Conservation (phyloP, 768 basidiomycete genomes). For the Mycena leptocephala region DNA sequence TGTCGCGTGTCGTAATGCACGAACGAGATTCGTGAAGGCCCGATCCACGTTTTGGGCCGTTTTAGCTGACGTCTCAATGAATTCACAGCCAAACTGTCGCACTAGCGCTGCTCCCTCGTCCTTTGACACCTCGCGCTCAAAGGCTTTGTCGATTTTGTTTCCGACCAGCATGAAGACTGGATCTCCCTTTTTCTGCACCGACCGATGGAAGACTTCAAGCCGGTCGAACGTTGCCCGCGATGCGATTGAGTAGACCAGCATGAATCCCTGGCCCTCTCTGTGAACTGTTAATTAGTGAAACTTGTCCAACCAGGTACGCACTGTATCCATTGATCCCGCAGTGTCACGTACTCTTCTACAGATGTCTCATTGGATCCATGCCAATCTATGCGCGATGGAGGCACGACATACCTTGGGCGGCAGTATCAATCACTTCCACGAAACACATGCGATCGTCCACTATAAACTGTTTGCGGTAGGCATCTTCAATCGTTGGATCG, state of each 20-base stretch:
- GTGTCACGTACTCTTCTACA: slow-evolving; percentile 95
- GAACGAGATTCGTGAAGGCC: slow-evolving; percentile 91
- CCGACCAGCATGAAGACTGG: slow-evolving; percentile 96
- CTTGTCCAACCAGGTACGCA: slow-evolving; percentile 58
- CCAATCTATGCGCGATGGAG: slow-evolving; percentile 12
- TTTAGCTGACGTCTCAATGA: slow-evolving; percentile 98
- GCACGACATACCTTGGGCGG: slow-evolving; percentile 87
- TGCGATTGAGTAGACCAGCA: slow-evolving; percentile 96
- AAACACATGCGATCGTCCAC: slow-evolving; percentile 97
- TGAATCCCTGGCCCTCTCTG: slow-evolving; percentile 98
- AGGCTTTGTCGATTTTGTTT: slow-evolving; percentile 96
- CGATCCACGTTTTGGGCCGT: slow-evolving; percentile 93
- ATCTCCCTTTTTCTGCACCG: slow-evolving; percentile 88
- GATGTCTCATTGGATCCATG: slow-evolving; percentile 38
- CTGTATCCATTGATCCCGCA: slow-evolving; percentile 99
- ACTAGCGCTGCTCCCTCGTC: slow-evolving; percentile 92
- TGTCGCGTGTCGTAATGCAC: slow-evolving; percentile 82
- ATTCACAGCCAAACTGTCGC: slow-evolving; percentile 89
- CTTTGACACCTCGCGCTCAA: slow-evolving; percentile 91
- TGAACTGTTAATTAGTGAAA: slow-evolving; percentile 18
- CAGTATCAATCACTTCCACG: slow-evolving; percentile 97
- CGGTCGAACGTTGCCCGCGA: slow-evolving; percentile 95
- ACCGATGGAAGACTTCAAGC: slow-evolving; percentile 91
- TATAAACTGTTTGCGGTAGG: slow-evolving; percentile 95
- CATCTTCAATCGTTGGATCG: slow-evolving; percentile 99